Evolutionary conservation across 139 green algal genomes (phyloP), one percentile per base, ranked within the genome.

Genomic region (Astrephomene gubernaculifera): DNA sequence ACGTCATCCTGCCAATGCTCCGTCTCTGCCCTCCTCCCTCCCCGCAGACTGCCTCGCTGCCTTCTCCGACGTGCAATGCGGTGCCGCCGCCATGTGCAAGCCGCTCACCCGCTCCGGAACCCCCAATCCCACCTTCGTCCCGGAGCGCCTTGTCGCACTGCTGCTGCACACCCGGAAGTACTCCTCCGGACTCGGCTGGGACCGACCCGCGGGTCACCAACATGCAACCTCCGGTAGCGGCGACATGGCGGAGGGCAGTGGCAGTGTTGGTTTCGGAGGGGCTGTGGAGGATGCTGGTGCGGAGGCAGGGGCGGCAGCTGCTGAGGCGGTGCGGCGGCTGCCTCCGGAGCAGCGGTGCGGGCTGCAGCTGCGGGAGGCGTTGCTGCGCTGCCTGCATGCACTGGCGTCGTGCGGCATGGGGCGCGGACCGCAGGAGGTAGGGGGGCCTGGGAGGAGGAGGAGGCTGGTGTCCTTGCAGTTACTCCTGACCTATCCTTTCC

Each of bases 361-460:
- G 41, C 60, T 45, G 63, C 63, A 84, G 63, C 43, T 84, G 5
- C 61, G 49, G 44, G 78, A 84, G 10, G 41, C 78, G 21, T 8
- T 84, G 78, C 78, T 84, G 54, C 41, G 78, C 29, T 61, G 63
- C 44, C 64, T 84, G 43, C 36, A 84, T 43, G 6, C 6, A 0
- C 33, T 84, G 24, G 78, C 78, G 39, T 39, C 63, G 31, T 67
- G 78, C 31, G 78, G 78, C 21, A 12, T 73, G 33, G 67, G 78
- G 19, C 33, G n/a, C 43, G 65, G 65, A 43, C 61, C 78, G 41
- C 78, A 84, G 63, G 38, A 84, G 78, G 78, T 35, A 25, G 38
- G 68, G 1, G 49, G 17, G 14, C 14, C 49, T 17, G 14, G 49
- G 49, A 17, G 12, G 49, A 12, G 14, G 14, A 17, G 49, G 49